Percentiles rank a stretch among this genome's conserved stretches.
These are phyloP conservation scores for Tolypocladium guangdongense DNA, from an alignment of 2,329 filamentous ascomycete species.

Conservation along the genomic window DNA sequence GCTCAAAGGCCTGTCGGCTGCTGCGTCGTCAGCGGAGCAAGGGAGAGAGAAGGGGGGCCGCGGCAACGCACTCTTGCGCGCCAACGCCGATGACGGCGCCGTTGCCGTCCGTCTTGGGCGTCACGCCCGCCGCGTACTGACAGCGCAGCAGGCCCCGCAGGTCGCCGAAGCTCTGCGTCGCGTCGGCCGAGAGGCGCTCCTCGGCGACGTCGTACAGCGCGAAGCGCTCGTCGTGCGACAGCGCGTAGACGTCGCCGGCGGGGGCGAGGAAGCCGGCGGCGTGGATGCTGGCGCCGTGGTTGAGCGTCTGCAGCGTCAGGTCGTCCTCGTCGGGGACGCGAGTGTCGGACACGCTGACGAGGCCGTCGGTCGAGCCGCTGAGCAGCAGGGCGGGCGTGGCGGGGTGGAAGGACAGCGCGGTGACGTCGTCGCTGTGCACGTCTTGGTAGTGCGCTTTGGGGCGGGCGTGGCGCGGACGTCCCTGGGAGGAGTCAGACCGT, in stretches of 20 bases:
- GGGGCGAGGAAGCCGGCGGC: constrained; percentile 57
- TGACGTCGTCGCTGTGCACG: constrained; percentile 58
- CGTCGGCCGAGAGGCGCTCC: constrained; percentile 46
- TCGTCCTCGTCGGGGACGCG: constrained; percentile 65
- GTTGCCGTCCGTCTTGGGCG: constrained; percentile 45
- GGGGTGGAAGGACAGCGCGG: constrained; percentile 49
- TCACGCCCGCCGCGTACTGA: constrained; percentile 63
- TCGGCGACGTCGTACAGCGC: constrained; percentile 62
- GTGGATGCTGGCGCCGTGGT: constrained; percentile 65
- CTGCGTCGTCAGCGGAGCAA: constrained; percentile 6
- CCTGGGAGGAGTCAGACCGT: constrained; percentile 29
- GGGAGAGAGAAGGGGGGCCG: constrained; percentile 15
- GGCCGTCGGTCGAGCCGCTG: constrained; percentile 69
- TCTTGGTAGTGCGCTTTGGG: constrained; percentile 47
- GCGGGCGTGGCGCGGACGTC: constrained; percentile 41
- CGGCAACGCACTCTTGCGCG: constrained; percentile 51
- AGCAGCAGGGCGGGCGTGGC: constrained; percentile 50
- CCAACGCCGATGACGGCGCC: constrained; percentile 54
- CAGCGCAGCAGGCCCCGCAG: constrained; percentile 53
- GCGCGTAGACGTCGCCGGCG: constrained; percentile 52
- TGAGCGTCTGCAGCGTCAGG: constrained; percentile 65
- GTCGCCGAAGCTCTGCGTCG: constrained; percentile 53
- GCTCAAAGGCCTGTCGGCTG: constrained; percentile 46
- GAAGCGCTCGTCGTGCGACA: constrained; percentile 70
- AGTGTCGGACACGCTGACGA: constrained; percentile 68